Base-by-base conservation (phyloP, 768 basidiomycete genomes). In the Rhodosporidiobolus odoratus region DNA sequence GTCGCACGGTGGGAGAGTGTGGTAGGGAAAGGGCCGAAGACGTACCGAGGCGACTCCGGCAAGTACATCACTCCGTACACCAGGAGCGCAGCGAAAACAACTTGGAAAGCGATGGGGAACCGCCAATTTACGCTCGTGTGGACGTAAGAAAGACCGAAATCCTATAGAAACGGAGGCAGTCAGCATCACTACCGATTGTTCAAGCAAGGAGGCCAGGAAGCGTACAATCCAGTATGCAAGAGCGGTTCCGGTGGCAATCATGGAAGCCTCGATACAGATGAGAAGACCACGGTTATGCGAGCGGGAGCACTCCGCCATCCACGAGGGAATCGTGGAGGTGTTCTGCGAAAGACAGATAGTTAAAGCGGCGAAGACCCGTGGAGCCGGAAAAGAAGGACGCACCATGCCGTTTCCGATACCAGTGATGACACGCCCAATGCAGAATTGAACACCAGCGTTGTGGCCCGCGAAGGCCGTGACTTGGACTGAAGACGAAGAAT, bases 241-340 rank as follows among this genome's bases (percentile, higher is more conserved):
- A 83, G 85, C 85, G 76, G 87, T 83, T 56, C 87, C 87, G 76
- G 85, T 85, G 0, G 85, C 85, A 72, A 87, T 87, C 25, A 86
- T 60, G 16, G 53, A 61, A 1, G 62, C 73, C 77, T 87, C 86
- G 62, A 88, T 83, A 83, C 86, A 85, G 62, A 88, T 86, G 66
- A 87, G 79, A 65, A 84, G 84, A 30, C 87, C 87, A 58, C 87
- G 80, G 65, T 82, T 82, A 38, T 85, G 81, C 7, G 86, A 84
- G 8, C 85, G 83, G 2, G 87, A 86, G 75, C 86, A 87, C 78
- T 89, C 87, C 0, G 86, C 85, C 67, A 87, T 86, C 76, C 87
- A 88, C 16, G 83, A 81, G 4, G 87, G 86, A 0, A 59, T 87
- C 84, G 86, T 87, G 4, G 86, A 87, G 5, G 87, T 88, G 68